Evolutionary conservation across 495 filamentous ascomycete genomes (phyloP).

Genomic region (Aspergillus avenaceus): DNA sequence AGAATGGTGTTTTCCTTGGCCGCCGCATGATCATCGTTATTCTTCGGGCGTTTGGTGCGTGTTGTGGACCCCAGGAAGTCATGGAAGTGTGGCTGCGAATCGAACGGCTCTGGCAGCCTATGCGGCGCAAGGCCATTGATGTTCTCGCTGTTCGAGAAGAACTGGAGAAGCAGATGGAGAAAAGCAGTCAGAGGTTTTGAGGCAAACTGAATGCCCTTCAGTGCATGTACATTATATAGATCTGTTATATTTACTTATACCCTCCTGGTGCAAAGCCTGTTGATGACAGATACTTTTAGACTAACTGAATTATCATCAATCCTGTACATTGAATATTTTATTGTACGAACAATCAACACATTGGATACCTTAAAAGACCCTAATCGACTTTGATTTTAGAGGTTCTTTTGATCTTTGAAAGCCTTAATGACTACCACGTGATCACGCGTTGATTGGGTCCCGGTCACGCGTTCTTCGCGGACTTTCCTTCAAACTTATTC

Average conservation of each 20-base stretch:
- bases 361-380: no score
- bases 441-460: slow-evolving; percentile 9
- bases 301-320: background rate
- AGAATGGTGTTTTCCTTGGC: slow-evolving; percentile 43
- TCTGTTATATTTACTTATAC: slow-evolving; percentile 25
- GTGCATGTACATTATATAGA: slow-evolving; percentile 36
- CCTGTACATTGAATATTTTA: slow-evolving; percentile 8
- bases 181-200: background rate
- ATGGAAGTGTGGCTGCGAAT: slow-evolving; percentile 40
- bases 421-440: slow-evolving; percentile 15
- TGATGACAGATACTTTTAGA: background rate
- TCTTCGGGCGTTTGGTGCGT: slow-evolving; percentile 40
- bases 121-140: slow-evolving; percentile 34
- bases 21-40: slow-evolving; percentile 38
- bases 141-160: slow-evolving; percentile 36
- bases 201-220: background rate
- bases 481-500: background rate
- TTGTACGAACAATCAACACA: no score
- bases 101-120: slow-evolving; percentile 38
- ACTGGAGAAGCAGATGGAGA: slow-evolving; percentile 33
- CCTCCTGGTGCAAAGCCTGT: slow-evolving; percentile 7
- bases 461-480: background rate
- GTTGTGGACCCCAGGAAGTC: slow-evolving; percentile 32
- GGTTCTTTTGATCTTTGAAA: background rate
- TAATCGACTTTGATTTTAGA: no score